Conservation (phyloP, 306 rosid species). For the Cucumis cinereus region DNA sequence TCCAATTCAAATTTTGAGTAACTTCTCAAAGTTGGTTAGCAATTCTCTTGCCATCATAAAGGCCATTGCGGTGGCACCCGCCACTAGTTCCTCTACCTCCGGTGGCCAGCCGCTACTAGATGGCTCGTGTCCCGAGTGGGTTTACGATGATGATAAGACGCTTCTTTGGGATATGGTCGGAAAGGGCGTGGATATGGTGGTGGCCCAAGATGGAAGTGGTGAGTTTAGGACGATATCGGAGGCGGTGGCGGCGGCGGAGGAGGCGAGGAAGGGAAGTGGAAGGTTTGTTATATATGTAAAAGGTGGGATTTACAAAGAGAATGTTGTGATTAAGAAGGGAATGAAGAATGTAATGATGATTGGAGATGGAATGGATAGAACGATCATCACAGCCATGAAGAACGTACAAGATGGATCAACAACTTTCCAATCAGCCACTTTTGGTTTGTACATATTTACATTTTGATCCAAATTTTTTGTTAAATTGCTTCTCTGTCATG, state of each 20-base stretch:
- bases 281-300: slow-evolving; percentile 52
- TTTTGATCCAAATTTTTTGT: neutral
- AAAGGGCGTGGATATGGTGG: slow-evolving; percentile 34
- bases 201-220: slow-evolving; percentile 67
- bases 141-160: slow-evolving; percentile 36
- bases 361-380: slow-evolving; percentile 68
- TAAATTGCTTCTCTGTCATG: neutral
- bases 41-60: slow-evolving; percentile 48
- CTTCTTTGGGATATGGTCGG: slow-evolving; percentile 22
- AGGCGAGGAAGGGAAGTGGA: slow-evolving; percentile 9
- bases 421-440: slow-evolving; percentile 67
- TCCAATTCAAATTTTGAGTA: slow-evolving; percentile 25
- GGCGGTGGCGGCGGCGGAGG: slow-evolving; percentile 39
- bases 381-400: slow-evolving; percentile 33
- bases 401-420: slow-evolving; percentile 33
- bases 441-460: slow-evolving; percentile 33
- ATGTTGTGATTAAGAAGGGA: slow-evolving; percentile 26
- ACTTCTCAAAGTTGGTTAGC: slow-evolving; percentile 58
- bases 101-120: slow-evolving; percentile 24
- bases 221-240: slow-evolving; percentile 38
- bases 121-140: slow-evolving; percentile 36
- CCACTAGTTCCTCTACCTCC: neutral
- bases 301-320: slow-evolving; percentile 60
- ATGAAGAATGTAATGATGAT: slow-evolving; percentile 45
- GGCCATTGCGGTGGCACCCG: neutral